phyloP scores from a whole-genome alignment of 306 rosid genomes.

The Ziziphus jujuba region DNA sequence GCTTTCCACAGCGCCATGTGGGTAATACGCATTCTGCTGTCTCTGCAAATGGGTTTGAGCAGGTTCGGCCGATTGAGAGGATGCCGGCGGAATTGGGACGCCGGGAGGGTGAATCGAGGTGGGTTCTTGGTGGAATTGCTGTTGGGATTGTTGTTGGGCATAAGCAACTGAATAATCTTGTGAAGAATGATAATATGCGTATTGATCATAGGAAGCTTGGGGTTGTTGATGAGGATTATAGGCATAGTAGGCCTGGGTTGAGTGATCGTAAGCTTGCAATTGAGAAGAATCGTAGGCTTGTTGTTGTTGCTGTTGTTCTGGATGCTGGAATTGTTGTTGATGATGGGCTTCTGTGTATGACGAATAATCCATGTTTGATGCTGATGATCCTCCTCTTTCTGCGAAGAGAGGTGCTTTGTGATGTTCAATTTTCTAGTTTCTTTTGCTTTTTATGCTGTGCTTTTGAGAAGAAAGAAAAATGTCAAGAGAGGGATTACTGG shows the following conservation, averaged over 20 bases:
- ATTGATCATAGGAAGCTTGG: neutral
- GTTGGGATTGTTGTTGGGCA: constrained; percentile 14
- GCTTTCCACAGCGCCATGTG: constrained; percentile 21
- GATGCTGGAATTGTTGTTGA: constrained; percentile 11
- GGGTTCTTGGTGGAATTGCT: constrained; percentile 28
- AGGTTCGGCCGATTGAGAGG: neutral
- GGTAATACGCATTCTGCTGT: constrained; percentile 23
- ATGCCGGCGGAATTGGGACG: constrained; percentile 25
- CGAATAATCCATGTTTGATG: constrained; percentile 27
- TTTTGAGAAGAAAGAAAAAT: too few relatives aligned
- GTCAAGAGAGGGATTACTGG: too few relatives aligned
- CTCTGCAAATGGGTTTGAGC: constrained; percentile 17
- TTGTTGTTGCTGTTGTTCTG: neutral
- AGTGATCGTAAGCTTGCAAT: constrained; percentile 25
- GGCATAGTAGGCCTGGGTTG: constrained; percentile 23
- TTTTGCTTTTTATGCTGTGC: neutral
- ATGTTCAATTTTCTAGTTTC: neutral
- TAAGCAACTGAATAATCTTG: constrained; percentile 24
- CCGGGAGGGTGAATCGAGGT: constrained; percentile 46
- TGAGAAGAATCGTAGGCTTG: constrained; percentile 19
- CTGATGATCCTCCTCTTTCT: neutral
- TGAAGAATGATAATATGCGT: constrained; percentile 21
- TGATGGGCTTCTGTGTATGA: constrained; percentile 9
- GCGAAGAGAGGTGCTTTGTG: neutral
- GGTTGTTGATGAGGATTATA: constrained; percentile 16